Conservation (phyloP, 2,329 filamentous ascomycete species). For the Fusarium pseudonygamai region DNA sequence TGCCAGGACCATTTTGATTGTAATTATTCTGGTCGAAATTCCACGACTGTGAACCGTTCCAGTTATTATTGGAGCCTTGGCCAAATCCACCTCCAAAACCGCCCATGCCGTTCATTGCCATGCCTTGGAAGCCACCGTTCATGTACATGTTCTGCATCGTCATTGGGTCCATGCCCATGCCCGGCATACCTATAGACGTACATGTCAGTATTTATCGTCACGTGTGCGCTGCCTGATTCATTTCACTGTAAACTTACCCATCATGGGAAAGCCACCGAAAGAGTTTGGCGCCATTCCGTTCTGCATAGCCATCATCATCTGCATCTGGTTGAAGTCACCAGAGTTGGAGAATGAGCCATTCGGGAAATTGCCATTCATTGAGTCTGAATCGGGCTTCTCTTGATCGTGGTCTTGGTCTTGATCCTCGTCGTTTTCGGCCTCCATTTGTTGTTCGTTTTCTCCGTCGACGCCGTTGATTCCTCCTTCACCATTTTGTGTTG, state of each 20-base stretch:
- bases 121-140: conserved; percentile 81
- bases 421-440: conserved; percentile 44
- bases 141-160: conserved; percentile 80
- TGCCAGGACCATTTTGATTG: conserved; percentile 85
- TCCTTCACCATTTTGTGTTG: conserved; percentile 36
- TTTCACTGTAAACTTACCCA: conserved; percentile 73
- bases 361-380: conserved; percentile 59
- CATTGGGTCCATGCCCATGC: conserved; percentile 86
- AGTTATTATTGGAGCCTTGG: conserved; percentile 77
- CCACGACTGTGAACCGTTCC: conserved; percentile 84
- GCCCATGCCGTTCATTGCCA: conserved; percentile 83
- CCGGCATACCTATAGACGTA: conserved; percentile 71
- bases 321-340: conserved; percentile 79
- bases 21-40: conserved; percentile 89
- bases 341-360: conserved; percentile 69
- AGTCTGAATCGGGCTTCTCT: conserved; percentile 49
- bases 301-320: conserved; percentile 82
- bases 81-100: conserved; percentile 72
- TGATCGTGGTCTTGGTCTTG: conserved; percentile 36
- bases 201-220: conserved; percentile 43
- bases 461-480: conserved; percentile 37
- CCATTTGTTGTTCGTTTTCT: conserved; percentile 36
- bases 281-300: conserved; percentile 67
- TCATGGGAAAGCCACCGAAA: conserved; percentile 76
- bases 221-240: background rate